Evolutionary conservation across 2,329 filamentous ascomycete species (phyloP).

Genomic region (Fusarium sp.): DNA sequence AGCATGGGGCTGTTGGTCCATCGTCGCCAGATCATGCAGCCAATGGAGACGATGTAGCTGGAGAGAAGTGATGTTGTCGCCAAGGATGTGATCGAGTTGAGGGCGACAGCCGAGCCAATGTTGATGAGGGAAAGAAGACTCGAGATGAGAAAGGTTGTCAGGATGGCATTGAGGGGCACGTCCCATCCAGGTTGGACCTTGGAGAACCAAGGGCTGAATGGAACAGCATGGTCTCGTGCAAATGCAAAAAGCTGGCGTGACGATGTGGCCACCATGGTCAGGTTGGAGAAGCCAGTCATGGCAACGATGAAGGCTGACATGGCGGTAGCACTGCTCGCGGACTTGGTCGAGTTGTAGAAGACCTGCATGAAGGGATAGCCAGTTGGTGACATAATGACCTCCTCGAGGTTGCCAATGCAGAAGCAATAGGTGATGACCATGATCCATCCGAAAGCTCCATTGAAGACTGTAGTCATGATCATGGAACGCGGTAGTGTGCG

Average conservation of each 20-base stretch:
- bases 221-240: conserved; percentile 37
- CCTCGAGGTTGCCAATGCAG: conserved; percentile 35
- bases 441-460: conserved; percentile 39
- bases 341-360: conserved; percentile 37
- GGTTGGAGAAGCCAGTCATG: conserved; percentile 39
- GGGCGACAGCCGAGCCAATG: conserved; percentile 34
- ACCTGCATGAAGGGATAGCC: conserved; percentile 42
- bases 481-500: conserved; percentile 34
- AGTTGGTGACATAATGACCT: conserved; percentile 32
- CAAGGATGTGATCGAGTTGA: conserved; percentile 37
- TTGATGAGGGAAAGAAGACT: conserved; percentile 37
- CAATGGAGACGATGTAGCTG: conserved; percentile 39
- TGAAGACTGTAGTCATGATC: conserved; percentile 37
- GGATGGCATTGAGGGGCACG: conserved; percentile 36
- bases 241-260: conserved; percentile 40
- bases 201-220: conserved; percentile 39
- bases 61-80: conserved; percentile 35
- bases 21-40: conserved; percentile 40
- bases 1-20: conserved; percentile 27
- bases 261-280: conserved; percentile 38
- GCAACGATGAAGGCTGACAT: conserved; percentile 35
- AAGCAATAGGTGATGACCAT: conserved; percentile 41
- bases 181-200: conserved; percentile 29
- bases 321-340: conserved; percentile 30
- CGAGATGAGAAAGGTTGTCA: conserved; percentile 34